These are phyloP conservation scores for Gossypium thurberi DNA, from an alignment of 345 rosid species.

Conservation along the genomic window DNA sequence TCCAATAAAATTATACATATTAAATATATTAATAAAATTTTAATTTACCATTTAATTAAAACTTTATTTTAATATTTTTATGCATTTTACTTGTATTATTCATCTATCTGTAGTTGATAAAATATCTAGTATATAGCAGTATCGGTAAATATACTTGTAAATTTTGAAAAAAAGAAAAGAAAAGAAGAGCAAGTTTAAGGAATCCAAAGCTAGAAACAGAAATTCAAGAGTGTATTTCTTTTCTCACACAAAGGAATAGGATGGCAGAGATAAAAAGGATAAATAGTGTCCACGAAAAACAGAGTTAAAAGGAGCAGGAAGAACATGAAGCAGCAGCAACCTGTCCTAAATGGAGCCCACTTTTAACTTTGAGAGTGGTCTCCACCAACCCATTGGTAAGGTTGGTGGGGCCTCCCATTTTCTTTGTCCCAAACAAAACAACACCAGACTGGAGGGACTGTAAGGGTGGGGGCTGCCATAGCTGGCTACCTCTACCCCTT, in stretches of 20 bases:
- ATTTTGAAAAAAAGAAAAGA: no score
- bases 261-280: neutral
- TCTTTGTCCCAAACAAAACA: neutral
- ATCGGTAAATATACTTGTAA: no score
- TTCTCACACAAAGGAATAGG: neutral
- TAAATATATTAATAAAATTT: no score
- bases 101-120: no score
- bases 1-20: no score
- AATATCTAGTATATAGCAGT: no score
- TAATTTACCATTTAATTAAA: no score
- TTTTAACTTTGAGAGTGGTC: slow-evolving; percentile 31
- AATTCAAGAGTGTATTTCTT: neutral
- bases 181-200: no score
- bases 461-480: neutral
- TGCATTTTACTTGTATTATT: no score
- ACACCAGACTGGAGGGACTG: neutral
- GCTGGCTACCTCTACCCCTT: neutral
- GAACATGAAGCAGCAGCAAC: slow-evolving; percentile 14
- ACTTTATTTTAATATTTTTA: no score
- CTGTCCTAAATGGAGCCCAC: slow-evolving; percentile 22
- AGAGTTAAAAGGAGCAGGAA: slow-evolving; percentile 3
- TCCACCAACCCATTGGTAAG: slow-evolving; percentile 23
- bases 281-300: neutral
- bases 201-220: neutral
- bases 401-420: slow-evolving; percentile 28